A percentile compares a stretch with the other conserved stretches of the same genome.
phyloP scores from a whole-genome alignment of 73 alveolate species.

The Uronychia setigera region DNA sequence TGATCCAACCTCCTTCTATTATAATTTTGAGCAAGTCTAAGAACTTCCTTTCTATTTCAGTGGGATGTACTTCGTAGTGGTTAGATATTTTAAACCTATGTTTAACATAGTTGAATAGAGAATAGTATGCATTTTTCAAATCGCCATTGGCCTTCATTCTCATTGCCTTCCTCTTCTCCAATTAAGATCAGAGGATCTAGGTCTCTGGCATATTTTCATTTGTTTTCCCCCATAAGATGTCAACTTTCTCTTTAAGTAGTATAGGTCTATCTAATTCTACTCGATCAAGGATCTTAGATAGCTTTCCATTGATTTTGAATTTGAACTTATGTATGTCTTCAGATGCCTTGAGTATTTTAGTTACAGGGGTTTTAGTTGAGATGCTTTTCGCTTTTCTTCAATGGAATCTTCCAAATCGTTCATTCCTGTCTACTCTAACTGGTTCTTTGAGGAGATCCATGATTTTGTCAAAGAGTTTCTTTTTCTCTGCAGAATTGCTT shows the following conservation, averaged over 20 bases:
- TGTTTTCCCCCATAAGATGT: constrained; percentile 14
- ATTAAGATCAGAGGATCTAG: background rate
- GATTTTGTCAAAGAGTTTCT: background rate
- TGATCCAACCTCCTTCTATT: constrained; percentile 60
- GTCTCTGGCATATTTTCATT: constrained; percentile 1
- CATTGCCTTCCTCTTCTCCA: background rate
- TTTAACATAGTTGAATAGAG: background rate
- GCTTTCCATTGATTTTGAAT: constrained; percentile 11
- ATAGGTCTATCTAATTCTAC: constrained; percentile 41
- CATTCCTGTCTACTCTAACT: background rate
- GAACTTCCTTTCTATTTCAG: constrained; percentile 48
- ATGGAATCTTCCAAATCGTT: background rate
- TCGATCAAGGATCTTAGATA: constrained; percentile 27
- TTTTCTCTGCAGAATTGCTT: background rate
- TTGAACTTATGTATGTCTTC: background rate
- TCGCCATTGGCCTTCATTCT: background rate
- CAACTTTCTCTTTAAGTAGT: constrained; percentile 26
- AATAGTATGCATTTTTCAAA: background rate
- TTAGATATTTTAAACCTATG: background rate
- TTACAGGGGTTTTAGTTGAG: background rate
- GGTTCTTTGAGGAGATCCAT: background rate
- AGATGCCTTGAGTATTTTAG: background rate
- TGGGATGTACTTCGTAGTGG: background rate
- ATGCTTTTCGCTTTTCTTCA: background rate
- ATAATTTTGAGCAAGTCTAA: constrained; percentile 38